These are phyloP conservation scores for Penicillium sp. DNA, from an alignment of 2,329 filamentous ascomycete species.

Conservation along the genomic window DNA sequence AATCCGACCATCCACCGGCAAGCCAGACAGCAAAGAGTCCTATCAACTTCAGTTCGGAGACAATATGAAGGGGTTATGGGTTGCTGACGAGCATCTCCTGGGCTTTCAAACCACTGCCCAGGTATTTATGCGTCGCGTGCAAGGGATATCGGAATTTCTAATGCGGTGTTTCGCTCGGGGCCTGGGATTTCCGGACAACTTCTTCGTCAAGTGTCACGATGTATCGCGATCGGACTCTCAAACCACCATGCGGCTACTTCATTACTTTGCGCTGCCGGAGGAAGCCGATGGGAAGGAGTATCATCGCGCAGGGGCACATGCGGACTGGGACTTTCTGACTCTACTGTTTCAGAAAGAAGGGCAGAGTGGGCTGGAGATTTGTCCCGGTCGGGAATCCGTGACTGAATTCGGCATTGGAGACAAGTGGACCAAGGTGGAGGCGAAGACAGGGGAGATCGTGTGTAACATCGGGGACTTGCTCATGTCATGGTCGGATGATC, in stretches of 20 bases:
- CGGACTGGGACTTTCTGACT: conserved; percentile 68
- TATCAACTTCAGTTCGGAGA: conserved; percentile 69
- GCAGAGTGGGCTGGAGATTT: conserved; percentile 68
- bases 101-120: conserved; percentile 56
- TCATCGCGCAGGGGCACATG: conserved; percentile 67
- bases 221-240: conserved; percentile 57
- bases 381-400: conserved; percentile 65
- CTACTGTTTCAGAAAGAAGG: conserved; percentile 67
- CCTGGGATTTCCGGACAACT: conserved; percentile 62
- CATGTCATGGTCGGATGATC: conserved; percentile 71
- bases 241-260: conserved; percentile 62
- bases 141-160: conserved; percentile 60
- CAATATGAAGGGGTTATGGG: conserved; percentile 61
- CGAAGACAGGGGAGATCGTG: conserved; percentile 60
- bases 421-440: conserved; percentile 68
- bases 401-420: conserved; percentile 66
- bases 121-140: conserved; percentile 62
- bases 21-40: conserved; percentile 65
- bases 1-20: conserved; percentile 64
- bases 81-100: conserved; percentile 55
- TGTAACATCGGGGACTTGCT: conserved; percentile 71
- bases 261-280: conserved; percentile 59
- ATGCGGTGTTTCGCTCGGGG: conserved; percentile 66
- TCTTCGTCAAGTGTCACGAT: conserved; percentile 63
- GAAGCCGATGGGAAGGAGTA: conserved; percentile 52